phyloP scores from a whole-genome alignment of 139 green algal genomes.

The Tetradesmus lagerheimii region DNA sequence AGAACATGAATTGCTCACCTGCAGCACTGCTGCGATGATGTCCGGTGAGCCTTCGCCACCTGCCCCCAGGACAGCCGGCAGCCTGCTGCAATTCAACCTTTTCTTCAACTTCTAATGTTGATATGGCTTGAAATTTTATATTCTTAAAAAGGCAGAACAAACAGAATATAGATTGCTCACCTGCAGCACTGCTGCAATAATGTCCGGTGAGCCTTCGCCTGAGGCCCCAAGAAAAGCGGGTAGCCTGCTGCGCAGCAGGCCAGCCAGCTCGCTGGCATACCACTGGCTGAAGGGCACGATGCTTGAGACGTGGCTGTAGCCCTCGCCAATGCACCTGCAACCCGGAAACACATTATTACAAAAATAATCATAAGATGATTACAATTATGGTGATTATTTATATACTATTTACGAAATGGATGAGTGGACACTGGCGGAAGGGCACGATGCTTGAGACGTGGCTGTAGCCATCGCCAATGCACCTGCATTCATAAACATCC shows the following conservation, averaged over 20 bases:
- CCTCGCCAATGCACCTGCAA: slow-evolving; percentile 76
- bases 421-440: slow-evolving; percentile 68
- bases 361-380: too few species aligned
- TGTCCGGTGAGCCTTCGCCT: background rate
- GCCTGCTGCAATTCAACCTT: too few species aligned
- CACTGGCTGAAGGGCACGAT: slow-evolving; percentile 76
- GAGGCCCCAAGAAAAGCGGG: slow-evolving; percentile 41
- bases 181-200: slow-evolving; percentile 53
- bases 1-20: slow-evolving; percentile 15
- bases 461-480: slow-evolving; percentile 81
- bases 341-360: background rate
- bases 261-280: slow-evolving; percentile 73
- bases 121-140: too few species aligned
- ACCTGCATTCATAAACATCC: slow-evolving; percentile 34
- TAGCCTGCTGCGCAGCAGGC: slow-evolving; percentile 58
- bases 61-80: slow-evolving; percentile 46
- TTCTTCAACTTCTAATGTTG: too few species aligned
- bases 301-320: slow-evolving; percentile 73
- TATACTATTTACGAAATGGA: too few species aligned
- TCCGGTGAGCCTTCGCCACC: background rate
- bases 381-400: too few species aligned
- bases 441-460: slow-evolving; percentile 71
- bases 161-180: background rate
- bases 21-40: slow-evolving; percentile 16
- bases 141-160: too few species aligned